Evolutionary conservation across 306 rosid genomes (phyloP).

Genomic region (Trifolium fragiferum): DNA sequence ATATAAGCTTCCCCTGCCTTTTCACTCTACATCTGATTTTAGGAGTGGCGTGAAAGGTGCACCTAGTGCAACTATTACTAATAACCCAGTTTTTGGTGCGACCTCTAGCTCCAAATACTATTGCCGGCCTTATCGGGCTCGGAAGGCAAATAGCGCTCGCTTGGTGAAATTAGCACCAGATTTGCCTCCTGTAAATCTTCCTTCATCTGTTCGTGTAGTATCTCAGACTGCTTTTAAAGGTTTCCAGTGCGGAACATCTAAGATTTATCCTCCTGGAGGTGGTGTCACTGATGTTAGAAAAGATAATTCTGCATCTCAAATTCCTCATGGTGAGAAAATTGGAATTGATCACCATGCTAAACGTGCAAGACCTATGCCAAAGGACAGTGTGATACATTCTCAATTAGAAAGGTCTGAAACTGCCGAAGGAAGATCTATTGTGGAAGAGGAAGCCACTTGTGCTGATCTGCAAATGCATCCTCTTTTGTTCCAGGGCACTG

Average conservation of each 20-base stretch:
- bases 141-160: slow-evolving; percentile 55
- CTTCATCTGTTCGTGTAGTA: slow-evolving; percentile 86
- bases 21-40: slow-evolving; percentile 47
- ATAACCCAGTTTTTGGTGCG: slow-evolving; percentile 47
- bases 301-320: slow-evolving; percentile 50
- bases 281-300: slow-evolving; percentile 46
- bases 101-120: slow-evolving; percentile 52
- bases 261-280: slow-evolving; percentile 54
- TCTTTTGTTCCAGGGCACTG: slow-evolving; percentile 79
- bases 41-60: slow-evolving; percentile 49
- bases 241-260: slow-evolving; percentile 54
- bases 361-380: slow-evolving; percentile 41
- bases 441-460: slow-evolving; percentile 54
- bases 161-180: slow-evolving; percentile 86
- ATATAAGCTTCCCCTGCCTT: slow-evolving; percentile 53
- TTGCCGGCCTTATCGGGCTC: slow-evolving; percentile 63
- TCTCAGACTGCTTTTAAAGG: slow-evolving; percentile 79
- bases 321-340: slow-evolving; percentile 50
- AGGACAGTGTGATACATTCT: slow-evolving; percentile 44
- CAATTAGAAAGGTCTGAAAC: slow-evolving; percentile 50
- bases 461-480: slow-evolving; percentile 94
- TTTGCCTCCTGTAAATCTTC: slow-evolving; percentile 94
- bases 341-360: slow-evolving; percentile 38
- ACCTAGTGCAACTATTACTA: slow-evolving; percentile 45
- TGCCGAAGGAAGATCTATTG: slow-evolving; percentile 52